Base-by-base conservation (phyloP, 2,329 filamentous ascomycete species). In the Pyrenochaeta sp. region DNA sequence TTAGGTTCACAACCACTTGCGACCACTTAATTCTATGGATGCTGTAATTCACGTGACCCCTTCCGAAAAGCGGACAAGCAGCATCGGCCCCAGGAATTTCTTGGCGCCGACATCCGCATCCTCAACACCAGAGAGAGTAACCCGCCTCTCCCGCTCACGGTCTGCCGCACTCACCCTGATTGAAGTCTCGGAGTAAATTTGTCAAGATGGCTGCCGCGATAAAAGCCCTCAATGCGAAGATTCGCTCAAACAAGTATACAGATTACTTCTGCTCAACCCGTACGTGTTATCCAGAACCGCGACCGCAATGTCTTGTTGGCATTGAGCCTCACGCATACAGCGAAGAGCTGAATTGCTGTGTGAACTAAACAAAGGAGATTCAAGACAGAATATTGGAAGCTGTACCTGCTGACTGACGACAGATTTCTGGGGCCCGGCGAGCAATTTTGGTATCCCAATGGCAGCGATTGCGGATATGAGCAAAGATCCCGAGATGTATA, bases 261-360 rank as follows among this genome's bases (percentile, higher is more conserved):
- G 80, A 83, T 63, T 83, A 83, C 75, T 76, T 83, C 66, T 83
- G 79, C 77, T 82, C 80, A 58, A 83, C 81, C 61, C 81, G 80
- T 82, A 77, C 66, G 80, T 80, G 52, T 46, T 42, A 29, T 23
- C 23, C 40, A 23, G 40, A 42, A 11, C 23, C 23, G 23, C 23
- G 11, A 42, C 17, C 27, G 12, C 40, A 23, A 30, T 12, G 23
- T 12, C 5, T 4, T 4, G 12, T 35, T 11, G 32, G 32, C 32
- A 35, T 35, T 35, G 32, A 11, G 32, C 32, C 12, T 5, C 51
- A 31, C 40, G 45, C 31, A 48, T 11, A 39, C 12, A 33, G 17
- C 23, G 37, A 35, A 17, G 43, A 44, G 44, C 51, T 32, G 37
- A n/a, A 15, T 21, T 20, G 20, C 27, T 23, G 14, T 51, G 20